phyloP scores from a whole-genome alignment of 805 yeast genomes.

The Metschnikowia rubicola region DNA sequence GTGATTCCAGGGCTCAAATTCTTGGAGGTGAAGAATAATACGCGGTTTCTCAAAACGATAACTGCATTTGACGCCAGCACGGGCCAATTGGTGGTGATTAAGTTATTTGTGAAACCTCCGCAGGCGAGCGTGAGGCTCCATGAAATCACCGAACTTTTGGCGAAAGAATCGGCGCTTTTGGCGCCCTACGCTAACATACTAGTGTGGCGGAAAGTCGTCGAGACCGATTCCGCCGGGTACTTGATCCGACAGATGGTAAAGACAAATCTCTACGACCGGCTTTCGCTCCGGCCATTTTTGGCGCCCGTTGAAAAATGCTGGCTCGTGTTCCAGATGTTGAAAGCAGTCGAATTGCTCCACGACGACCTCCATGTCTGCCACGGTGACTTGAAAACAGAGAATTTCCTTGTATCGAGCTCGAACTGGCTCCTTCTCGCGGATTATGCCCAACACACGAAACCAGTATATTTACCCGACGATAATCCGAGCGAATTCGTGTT shows the following conservation, averaged over 20 bases:
- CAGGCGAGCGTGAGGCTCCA: constrained; percentile 27
- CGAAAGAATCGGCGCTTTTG: constrained; percentile 39
- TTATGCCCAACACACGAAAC: constrained; percentile 76
- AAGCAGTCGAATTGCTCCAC: constrained; percentile 65
- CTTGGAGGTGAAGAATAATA: constrained; percentile 68
- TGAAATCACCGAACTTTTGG: constrained; percentile 25
- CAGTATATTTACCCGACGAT: constrained; percentile 81
- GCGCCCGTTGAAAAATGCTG: constrained; percentile 79
- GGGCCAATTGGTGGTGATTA: constrained; percentile 68
- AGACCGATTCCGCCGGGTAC: constrained; percentile 90
- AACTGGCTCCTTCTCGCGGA: constrained; percentile 82
- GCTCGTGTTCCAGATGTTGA: constrained; percentile 75
- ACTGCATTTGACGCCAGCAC: constrained; percentile 64
- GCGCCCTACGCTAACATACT: constrained; percentile 52
- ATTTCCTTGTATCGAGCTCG: constrained; percentile 82
- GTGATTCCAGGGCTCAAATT: constrained; percentile 75
- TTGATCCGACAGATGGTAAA: constrained; percentile 76
- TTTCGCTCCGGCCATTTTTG: constrained; percentile 83
- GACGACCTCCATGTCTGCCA: constrained; percentile 55
- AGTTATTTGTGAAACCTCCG: constrained; percentile 76
- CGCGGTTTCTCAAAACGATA: constrained; percentile 82
- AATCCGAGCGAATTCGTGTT: constrained; percentile 91
- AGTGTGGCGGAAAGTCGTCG: constrained; percentile 71
- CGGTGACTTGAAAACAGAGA: constrained; percentile 92
- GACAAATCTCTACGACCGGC: constrained; percentile 80